Base-by-base conservation (phyloP, 768 basidiomycete genomes). In the Russula griseocarnosa region DNA sequence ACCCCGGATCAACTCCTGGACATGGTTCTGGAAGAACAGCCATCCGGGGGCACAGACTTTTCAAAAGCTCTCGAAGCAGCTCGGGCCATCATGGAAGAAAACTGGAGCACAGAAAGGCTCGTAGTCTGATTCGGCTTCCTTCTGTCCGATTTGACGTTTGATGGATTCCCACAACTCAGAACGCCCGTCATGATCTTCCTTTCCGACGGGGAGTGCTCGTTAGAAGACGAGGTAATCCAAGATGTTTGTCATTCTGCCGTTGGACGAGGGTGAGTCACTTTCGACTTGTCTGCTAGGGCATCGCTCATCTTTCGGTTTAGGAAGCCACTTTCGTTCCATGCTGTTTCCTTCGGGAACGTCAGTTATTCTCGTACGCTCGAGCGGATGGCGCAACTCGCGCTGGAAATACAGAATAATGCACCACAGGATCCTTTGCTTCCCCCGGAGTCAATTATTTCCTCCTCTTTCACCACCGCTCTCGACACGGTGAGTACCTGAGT, bases 261-360 rank as follows among this genome's bases (percentile, higher is more conserved):
- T 22, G 72, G 74, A 24, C 78, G 76, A 5, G 82, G 84, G 82
- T 82, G 64, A 40, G 70, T 22, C 1, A 13, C 3, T 5, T 40
- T n/a, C 0, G 5, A 13, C 47, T 26, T 18, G 4, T 3, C 26
- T 11, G 30, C n/a, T 64, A 20, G 49, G 24, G 3, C 28, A 50
- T 24, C 5, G 38, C 51, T 62, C 42, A 55, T 16, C n/a, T 14
- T n/a, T 18, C 1, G 3, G 20, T 9, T 44, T n/a, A 86, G 85
- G 13, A 82, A 81, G 73, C 73, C 83, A 0, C 73, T 84, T 1
- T 83, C 84, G 0, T 82, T 86, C 68, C 85, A 86, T 49, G 70
- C 84, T 0, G 80, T 86, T n/a, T 78, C 81, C 0, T 86, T 86
- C 46, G 85, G 83, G 5, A 72, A 73, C 1, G 68, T 73, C 13